phyloP scores from a whole-genome alignment of 2,329 filamentous ascomycete genomes.

The Alternaria sp. region DNA sequence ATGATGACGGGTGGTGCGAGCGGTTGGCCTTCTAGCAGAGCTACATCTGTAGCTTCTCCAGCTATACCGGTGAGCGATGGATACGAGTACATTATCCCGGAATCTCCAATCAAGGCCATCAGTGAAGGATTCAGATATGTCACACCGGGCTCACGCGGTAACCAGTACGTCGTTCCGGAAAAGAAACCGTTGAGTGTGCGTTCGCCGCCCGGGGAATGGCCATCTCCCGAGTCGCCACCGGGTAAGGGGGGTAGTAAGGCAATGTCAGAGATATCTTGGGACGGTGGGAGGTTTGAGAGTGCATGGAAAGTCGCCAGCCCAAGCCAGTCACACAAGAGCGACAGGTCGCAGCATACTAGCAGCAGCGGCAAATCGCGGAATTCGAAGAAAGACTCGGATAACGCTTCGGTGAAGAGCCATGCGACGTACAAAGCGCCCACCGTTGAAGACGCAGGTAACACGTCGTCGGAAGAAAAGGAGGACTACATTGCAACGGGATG shows the following conservation, averaged over 20 bases:
- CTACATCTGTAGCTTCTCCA: constrained; percentile 3
- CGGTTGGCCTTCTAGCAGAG: constrained; percentile 22
- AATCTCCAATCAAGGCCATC: neutral
- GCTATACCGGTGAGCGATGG: neutral
- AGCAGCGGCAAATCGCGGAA: constrained; percentile 5
- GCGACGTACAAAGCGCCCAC: constrained; percentile 36
- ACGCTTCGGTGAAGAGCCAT: constrained; percentile 18
- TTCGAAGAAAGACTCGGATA: constrained; percentile 7
- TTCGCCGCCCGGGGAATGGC: constrained; percentile 22
- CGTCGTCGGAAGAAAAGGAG: constrained; percentile 16
- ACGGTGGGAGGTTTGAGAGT: neutral
- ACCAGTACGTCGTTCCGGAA: neutral
- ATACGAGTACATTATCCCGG: neutral
- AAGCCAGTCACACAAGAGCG: constrained; percentile 7
- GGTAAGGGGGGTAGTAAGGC: neutral
- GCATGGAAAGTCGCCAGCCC: constrained; percentile 8
- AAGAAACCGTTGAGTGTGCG: constrained; percentile 9
- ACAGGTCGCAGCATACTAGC: constrained; percentile 2
- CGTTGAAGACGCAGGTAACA: constrained; percentile 31
- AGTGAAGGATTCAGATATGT: constrained; percentile 8
- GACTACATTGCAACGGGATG: constrained; percentile 3
- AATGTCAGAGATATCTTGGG: constrained; percentile 6
- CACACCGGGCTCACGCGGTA: neutral
- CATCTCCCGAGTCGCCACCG: constrained; percentile 22
- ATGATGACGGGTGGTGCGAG: constrained; percentile 34